Evolutionary conservation across 805 yeast species (phyloP).

Genomic region (Candida khao-thaluensis): DNA sequence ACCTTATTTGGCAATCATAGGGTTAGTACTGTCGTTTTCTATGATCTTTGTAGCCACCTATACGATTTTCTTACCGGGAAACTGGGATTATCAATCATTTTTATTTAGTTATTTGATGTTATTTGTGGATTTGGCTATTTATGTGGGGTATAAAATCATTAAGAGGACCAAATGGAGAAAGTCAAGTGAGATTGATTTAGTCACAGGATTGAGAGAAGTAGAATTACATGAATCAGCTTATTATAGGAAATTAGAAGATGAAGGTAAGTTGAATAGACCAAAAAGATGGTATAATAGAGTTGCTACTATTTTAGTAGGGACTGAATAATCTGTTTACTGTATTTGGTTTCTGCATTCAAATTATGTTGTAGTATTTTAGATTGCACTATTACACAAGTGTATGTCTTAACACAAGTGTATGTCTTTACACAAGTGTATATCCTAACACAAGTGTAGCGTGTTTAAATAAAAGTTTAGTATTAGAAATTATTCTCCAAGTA

Average conservation of each 20-base stretch:
- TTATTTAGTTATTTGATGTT: constrained; percentile 44
- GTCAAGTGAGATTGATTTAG: constrained; percentile 36
- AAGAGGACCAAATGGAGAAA: constrained; percentile 35
- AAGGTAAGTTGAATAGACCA: constrained; percentile 10
- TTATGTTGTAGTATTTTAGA: too few relatives aligned
- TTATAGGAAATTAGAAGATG: constrained; percentile 30
- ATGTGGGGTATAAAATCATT: constrained; percentile 35
- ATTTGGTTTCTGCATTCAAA: too few relatives aligned
- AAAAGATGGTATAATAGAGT: constrained; percentile 1
- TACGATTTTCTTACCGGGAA: constrained; percentile 40
- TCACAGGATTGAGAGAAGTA: constrained; percentile 38
- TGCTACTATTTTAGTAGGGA: constrained; percentile 3
- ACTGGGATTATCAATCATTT: constrained; percentile 39
- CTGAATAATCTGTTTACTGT: background rate
- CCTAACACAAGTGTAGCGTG: too few relatives aligned
- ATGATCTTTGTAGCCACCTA: constrained; percentile 37
- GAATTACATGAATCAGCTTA: constrained; percentile 37
- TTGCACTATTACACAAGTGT: too few relatives aligned
- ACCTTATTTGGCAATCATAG: constrained; percentile 36
- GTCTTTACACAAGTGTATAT: too few relatives aligned
- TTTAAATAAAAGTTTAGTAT: too few relatives aligned
- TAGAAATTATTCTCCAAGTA: too few relatives aligned
- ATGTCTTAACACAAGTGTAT: too few relatives aligned
- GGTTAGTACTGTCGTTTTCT: constrained; percentile 26
- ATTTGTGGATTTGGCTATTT: constrained; percentile 39